Percentiles rank a stretch among this genome's conserved stretches.
Conservation (phyloP, 768 basidiomycete genomes). For the Lactarius pseudohatsudake region DNA sequence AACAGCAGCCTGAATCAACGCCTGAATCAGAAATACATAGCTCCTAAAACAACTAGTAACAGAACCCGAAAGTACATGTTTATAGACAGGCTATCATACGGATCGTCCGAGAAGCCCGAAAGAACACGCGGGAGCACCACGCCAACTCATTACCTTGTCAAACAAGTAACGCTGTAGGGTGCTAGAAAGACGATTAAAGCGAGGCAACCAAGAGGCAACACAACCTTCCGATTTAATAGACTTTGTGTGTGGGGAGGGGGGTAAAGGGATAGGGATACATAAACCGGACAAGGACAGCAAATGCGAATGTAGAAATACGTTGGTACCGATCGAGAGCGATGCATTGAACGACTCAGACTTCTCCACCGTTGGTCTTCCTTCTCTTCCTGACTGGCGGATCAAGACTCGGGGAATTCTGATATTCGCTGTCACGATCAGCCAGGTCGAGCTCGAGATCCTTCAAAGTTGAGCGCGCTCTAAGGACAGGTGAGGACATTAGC, state of each 20-base stretch:
- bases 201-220: background rate
- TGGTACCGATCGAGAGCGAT: background rate
- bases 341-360: slow-evolving; percentile 5
- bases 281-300: slow-evolving; percentile 9
- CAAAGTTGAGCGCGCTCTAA: slow-evolving; percentile 21
- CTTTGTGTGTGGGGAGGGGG: background rate
- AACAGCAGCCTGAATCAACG: slow-evolving; percentile 1
- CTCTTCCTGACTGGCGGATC: slow-evolving; percentile 35
- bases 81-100: slow-evolving; percentile 9
- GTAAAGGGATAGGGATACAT: slow-evolving; percentile 21
- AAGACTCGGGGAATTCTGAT: slow-evolving; percentile 4
- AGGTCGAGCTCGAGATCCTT: slow-evolving; percentile 1
- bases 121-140: background rate
- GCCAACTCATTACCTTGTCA: background rate
- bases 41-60: slow-evolving; percentile 18
- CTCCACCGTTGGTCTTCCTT: slow-evolving; percentile 35
- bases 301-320: slow-evolving; percentile 5
- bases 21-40: slow-evolving; percentile 19
- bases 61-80: slow-evolving; percentile 16
- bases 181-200: slow-evolving; percentile 4
- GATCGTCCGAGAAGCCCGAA: background rate
- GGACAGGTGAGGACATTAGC: slow-evolving; percentile 29
- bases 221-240: slow-evolving; percentile 11
- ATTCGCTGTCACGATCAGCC: slow-evolving; percentile 28
- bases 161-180: background rate